phyloP scores from a whole-genome alignment of 1,284 basidiomycete genomes.

The Pterula multifida region DNA sequence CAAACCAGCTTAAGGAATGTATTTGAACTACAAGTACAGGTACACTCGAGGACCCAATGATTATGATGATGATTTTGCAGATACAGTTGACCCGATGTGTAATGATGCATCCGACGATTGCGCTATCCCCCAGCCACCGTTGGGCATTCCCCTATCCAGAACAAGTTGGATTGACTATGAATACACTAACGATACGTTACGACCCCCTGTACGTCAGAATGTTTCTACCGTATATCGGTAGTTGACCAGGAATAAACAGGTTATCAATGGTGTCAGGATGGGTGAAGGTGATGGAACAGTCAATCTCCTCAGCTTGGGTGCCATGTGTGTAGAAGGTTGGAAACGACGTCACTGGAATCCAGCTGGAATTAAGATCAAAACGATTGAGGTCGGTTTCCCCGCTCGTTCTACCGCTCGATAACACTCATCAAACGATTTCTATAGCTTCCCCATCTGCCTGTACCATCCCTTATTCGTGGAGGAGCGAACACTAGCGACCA shows the following conservation, averaged over 20 bases:
- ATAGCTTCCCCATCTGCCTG: conserved; percentile 79
- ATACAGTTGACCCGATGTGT: conserved; percentile 25
- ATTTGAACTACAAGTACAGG: conserved; percentile 23
- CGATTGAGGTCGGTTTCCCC: conserved; percentile 57
- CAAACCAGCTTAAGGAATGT: conserved; percentile 6
- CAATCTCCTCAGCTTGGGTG: conserved; percentile 77
- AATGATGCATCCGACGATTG: conserved; percentile 22
- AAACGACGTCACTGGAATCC: conserved; percentile 89
- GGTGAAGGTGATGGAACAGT: conserved; percentile 97
- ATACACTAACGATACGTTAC: conserved; percentile 52
- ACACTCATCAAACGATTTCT: conserved; percentile 6
- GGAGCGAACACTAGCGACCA: conserved; percentile 89
- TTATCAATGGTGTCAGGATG: conserved; percentile 77
- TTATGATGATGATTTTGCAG: conserved; percentile 46
- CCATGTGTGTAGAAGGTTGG: conserved; percentile 96
- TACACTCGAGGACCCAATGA: conserved; percentile 65
- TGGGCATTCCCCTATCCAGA: conserved; percentile 49
- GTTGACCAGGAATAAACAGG: conserved; percentile 20
- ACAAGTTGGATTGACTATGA: conserved; percentile 78
- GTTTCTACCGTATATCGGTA: neutral
- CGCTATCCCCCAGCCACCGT: conserved; percentile 34
- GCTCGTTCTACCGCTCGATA: conserved; percentile 4
- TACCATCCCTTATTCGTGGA: conserved; percentile 68
- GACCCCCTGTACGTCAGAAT: conserved; percentile 40
- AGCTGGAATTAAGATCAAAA: conserved; percentile 74